Percentiles rank a stretch among this genome's conserved stretches.
These are phyloP conservation scores for Erigeron canadensis DNA, from an alignment of 129 eudicot species.

Conservation along the genomic window DNA sequence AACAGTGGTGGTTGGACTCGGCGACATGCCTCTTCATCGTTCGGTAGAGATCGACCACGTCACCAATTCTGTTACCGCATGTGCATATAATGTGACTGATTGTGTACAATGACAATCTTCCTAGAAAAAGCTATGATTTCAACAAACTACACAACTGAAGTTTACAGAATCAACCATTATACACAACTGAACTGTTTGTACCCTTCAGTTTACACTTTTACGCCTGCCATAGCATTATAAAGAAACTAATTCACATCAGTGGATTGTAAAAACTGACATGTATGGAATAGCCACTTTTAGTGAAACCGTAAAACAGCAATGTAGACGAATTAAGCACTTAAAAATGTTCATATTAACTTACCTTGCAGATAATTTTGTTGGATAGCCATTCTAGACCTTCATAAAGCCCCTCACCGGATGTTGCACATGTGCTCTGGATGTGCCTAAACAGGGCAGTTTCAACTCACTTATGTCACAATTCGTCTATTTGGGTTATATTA, in stretches of 20 bases:
- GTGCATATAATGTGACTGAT: too few relatives aligned
- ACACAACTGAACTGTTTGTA: not conserved
- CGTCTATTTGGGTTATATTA: not conserved
- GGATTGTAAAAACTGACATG: not conserved
- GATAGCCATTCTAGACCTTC: not conserved
- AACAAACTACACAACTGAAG: too few relatives aligned
- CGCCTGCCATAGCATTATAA: not conserved
- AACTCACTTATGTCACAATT: not conserved
- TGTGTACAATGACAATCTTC: too few relatives aligned
- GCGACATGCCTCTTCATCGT: too few relatives aligned
- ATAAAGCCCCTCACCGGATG: constrained; percentile 2
- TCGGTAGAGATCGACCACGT: too few relatives aligned
- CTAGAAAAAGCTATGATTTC: too few relatives aligned
- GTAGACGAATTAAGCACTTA: not conserved
- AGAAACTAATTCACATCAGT: not conserved
- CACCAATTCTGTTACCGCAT: too few relatives aligned
- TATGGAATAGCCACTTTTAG: not conserved
- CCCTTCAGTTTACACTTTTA: not conserved
- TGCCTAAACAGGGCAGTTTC: not conserved
- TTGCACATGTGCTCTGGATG: constrained; percentile 1
- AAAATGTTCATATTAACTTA: not conserved
- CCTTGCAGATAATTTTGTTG: not conserved
- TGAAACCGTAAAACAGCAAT: not conserved
- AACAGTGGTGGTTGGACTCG: too few relatives aligned
- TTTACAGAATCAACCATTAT: too few relatives aligned